Conservation (phyloP, 2,329 filamentous ascomycete genomes). For the Celoporthe dispersa region DNA sequence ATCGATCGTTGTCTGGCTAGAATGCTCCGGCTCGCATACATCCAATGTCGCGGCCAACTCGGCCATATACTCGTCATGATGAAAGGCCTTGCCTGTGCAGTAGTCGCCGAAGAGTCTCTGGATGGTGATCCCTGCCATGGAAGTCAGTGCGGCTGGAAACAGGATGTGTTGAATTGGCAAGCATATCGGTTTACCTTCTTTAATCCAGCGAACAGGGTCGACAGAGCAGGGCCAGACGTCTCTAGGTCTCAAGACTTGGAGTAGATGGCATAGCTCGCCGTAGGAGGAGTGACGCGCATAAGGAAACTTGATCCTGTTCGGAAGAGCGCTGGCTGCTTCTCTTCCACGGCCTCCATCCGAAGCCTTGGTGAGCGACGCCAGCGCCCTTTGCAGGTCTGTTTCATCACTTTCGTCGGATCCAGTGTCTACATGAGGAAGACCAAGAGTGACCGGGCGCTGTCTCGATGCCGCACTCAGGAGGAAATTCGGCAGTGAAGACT, state of each 20-base stretch:
- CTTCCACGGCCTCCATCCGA: slow-evolving; percentile 12
- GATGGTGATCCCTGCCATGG: slow-evolving; percentile 60
- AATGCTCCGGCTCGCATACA: background rate
- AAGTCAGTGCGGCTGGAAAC: slow-evolving; percentile 5
- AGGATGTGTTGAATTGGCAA: background rate
- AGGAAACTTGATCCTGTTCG: slow-evolving; percentile 66
- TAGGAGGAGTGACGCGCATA: slow-evolving; percentile 93
- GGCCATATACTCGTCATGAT: slow-evolving; percentile 67
- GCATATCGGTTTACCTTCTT: slow-evolving; percentile 44
- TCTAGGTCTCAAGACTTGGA: slow-evolving; percentile 69
- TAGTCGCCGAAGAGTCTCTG: slow-evolving; percentile 70
- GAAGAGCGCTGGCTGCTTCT: slow-evolving; percentile 36
- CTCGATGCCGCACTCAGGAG: slow-evolving; percentile 12
- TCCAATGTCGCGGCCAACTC: slow-evolving; percentile 30
- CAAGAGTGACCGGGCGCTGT: slow-evolving; percentile 12
- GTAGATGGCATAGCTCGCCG: slow-evolving; percentile 72
- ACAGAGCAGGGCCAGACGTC: slow-evolving; percentile 87
- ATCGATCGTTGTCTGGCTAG: slow-evolving; percentile 20
- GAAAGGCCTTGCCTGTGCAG: slow-evolving; percentile 65
- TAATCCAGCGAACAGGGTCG: slow-evolving; percentile 64
- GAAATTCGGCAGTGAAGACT: slow-evolving; percentile 24
- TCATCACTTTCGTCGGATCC: slow-evolving; percentile 33
- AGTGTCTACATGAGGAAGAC: slow-evolving; percentile 28
- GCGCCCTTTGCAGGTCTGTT: slow-evolving; percentile 13
- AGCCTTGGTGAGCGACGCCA: slow-evolving; percentile 19